These are phyloP conservation scores for Diospyros kaki DNA, from an alignment of 148 eudicot genomes.

Conservation along the genomic window DNA sequence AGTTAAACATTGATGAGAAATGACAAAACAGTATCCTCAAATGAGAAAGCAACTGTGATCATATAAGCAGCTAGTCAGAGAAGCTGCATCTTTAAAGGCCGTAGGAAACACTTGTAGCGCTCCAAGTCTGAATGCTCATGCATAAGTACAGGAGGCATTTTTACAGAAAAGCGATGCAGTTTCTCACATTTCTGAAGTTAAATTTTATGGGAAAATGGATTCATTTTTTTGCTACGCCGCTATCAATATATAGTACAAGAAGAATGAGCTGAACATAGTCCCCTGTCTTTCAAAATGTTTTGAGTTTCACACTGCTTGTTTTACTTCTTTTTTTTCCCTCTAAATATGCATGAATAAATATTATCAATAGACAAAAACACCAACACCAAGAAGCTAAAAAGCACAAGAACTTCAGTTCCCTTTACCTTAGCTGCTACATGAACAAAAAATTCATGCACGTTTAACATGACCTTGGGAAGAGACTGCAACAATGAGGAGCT, in stretches of 20 bases:
- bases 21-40: not conserved
- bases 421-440: conserved; percentile 97
- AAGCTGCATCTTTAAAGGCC: not conserved
- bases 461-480: conserved; percentile 87
- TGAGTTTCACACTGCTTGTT: too few relatives aligned
- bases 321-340: too few relatives aligned
- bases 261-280: not conserved
- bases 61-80: not conserved
- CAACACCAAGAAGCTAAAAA: not conserved
- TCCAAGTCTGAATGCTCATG: not conserved
- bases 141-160: not conserved
- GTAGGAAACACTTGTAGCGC: conserved; percentile 1
- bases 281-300: not conserved
- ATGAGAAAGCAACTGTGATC: conserved; percentile 5
- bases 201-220: not conserved
- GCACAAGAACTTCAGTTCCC: not conserved
- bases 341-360: not conserved
- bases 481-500: conserved; percentile 74
- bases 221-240: too few relatives aligned
- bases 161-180: not conserved
- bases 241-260: not conserved
- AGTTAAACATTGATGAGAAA: not conserved
- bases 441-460: conserved; percentile 90
- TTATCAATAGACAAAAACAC: not conserved
- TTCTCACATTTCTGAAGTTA: not conserved